Percentiles rank a stretch among this genome's conserved stretches.
phyloP scores from a whole-genome alignment of 176 grass and related monocot species.

The Aegilops bicornis region DNA sequence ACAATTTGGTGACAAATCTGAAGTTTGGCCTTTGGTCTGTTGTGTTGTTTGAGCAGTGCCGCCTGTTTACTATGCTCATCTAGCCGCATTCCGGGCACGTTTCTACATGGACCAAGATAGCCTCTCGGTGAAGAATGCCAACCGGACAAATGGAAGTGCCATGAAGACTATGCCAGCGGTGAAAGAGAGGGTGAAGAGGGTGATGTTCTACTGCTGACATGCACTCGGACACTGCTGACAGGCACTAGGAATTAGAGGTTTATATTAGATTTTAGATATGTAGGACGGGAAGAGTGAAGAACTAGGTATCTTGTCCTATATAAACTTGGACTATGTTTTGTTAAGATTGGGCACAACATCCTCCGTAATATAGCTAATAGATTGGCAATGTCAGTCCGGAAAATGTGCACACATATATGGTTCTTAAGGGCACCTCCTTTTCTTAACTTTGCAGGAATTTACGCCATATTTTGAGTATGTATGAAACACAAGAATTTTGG shows the following conservation, averaged over 20 bases:
- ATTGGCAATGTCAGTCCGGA: not conserved
- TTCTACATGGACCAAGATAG: slow-evolving; percentile 67
- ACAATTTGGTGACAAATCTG: not conserved
- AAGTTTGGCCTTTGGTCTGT: slow-evolving; percentile 17
- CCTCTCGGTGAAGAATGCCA: slow-evolving; percentile 23
- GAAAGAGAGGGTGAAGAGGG: slow-evolving; percentile 78
- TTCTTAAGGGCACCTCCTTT: not conserved
- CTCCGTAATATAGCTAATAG: not conserved
- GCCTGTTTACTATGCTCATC: slow-evolving; percentile 68
- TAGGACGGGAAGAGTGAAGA: not conserved
- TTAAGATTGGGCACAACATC: too few species aligned
- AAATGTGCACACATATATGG: not conserved
- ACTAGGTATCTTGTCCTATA: not conserved
- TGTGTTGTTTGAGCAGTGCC: slow-evolving; percentile 49
- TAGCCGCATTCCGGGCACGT: slow-evolving; percentile 71
- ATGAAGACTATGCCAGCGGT: slow-evolving; percentile 52
- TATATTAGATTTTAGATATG: slow-evolving; percentile 3
- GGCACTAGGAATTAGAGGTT: slow-evolving; percentile 37
- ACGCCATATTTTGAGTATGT: not conserved
- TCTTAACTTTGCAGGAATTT: not conserved
- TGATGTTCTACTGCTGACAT: slow-evolving; percentile 72
- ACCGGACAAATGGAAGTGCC: slow-evolving; percentile 16
- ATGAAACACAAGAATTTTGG: not conserved
- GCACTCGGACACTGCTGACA: slow-evolving; percentile 8
- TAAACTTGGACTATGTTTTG: not conserved